Percentiles rank a stretch among this genome's conserved stretches.
Evolutionary conservation across 106 monocot species (phyloP).

Genomic region (Dioscorea dumetorum): DNA sequence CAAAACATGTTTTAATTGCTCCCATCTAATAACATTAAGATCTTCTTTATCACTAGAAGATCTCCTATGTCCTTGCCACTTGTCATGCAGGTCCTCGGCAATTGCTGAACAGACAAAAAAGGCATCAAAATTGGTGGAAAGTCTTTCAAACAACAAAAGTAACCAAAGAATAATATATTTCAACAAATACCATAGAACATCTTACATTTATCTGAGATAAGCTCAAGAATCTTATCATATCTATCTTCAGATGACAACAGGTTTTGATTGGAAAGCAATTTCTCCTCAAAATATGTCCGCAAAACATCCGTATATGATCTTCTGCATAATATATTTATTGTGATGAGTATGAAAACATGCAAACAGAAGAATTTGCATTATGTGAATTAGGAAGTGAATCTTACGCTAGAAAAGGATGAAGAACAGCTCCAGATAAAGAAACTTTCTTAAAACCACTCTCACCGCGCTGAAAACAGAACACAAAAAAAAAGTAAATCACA

Average conservation of each 20-base stretch:
- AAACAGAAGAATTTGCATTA: not conserved
- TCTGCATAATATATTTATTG: constrained; percentile 27
- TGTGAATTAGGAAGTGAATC: constrained; percentile 10
- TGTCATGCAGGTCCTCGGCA: constrained; percentile 60
- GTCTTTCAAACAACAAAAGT: not conserved
- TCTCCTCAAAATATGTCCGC: constrained; percentile 60
- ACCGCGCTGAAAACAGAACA: constrained; percentile 39
- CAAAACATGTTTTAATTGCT: constrained; percentile 73
- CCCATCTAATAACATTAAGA: constrained; percentile 63
- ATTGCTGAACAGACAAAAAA: constrained; percentile 38
- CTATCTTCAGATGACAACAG: constrained; percentile 63
- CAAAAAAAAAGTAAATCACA: not conserved
- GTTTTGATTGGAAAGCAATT: constrained; percentile 49
- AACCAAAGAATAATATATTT: not conserved
- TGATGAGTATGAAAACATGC: not conserved
- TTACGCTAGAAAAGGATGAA: constrained; percentile 94
- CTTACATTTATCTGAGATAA: constrained; percentile 92
- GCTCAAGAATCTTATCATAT: constrained; percentile 70
- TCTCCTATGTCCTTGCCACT: constrained; percentile 74
- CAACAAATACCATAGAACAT: not conserved
- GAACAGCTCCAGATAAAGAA: constrained; percentile 58
- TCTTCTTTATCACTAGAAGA: constrained; percentile 60
- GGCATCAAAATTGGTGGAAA: not conserved
- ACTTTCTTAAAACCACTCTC: constrained; percentile 87
- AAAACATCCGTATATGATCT: constrained; percentile 82